A percentile compares a stretch with the other conserved stretches of the same genome.
Conservation (phyloP, 116 monocot genomes). For the Papilionanthe hybrid region DNA sequence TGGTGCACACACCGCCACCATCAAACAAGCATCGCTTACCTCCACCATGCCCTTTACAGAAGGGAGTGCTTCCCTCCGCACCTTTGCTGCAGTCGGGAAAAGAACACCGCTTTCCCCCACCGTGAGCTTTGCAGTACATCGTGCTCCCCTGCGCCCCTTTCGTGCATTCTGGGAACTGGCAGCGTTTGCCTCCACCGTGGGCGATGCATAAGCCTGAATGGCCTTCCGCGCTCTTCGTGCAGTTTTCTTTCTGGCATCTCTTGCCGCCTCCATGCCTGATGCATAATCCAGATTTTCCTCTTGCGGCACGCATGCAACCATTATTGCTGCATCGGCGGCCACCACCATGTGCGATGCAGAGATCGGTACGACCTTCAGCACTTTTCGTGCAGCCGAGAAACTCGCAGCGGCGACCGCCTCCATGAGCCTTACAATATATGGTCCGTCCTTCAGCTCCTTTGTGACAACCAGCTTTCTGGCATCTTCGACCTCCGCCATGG, state of each 20-base stretch:
- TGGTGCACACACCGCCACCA: constrained; percentile 23
- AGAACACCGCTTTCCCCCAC: constrained; percentile 29
- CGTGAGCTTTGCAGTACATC: constrained; percentile 22
- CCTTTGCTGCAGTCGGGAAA: constrained; percentile 35
- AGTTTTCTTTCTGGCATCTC: constrained; percentile 24
- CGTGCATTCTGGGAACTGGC: constrained; percentile 19
- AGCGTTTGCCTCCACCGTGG: constrained; percentile 33
- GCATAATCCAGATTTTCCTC: constrained; percentile 28
- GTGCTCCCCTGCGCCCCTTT: constrained; percentile 41
- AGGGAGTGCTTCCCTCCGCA: constrained; percentile 36
- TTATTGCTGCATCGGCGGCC: constrained; percentile 21
- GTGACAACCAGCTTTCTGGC: constrained; percentile 29
- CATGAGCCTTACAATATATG: constrained; percentile 35
- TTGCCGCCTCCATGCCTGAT: constrained; percentile 40
- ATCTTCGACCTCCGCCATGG: constrained; percentile 8
- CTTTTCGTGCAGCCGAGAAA: constrained; percentile 19
- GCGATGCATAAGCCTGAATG: constrained; percentile 31
- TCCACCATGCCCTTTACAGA: constrained; percentile 41
- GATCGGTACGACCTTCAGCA: constrained; percentile 30
- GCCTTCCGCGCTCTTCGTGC: constrained; percentile 28
- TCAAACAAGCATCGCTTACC: constrained; percentile 36
- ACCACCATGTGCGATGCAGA: constrained; percentile 38
- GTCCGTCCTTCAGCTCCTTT: constrained; percentile 33
- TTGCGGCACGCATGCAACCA: constrained; percentile 23
- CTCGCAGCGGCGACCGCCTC: constrained; percentile 33